phyloP scores from a whole-genome alignment of 345 rosid species.

The Acer yangbiense region DNA sequence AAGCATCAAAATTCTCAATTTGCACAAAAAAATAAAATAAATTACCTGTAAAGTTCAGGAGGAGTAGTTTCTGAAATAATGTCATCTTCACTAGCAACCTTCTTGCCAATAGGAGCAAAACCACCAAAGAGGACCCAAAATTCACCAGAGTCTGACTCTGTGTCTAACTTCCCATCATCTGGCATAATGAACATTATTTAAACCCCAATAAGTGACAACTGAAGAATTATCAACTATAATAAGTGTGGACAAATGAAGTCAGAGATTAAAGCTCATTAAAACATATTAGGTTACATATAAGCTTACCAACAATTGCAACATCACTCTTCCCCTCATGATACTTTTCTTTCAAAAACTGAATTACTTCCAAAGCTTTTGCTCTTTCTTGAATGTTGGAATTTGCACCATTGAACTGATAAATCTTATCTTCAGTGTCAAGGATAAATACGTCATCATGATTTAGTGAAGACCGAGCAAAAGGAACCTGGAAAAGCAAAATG shows the following conservation, averaged over 20 bases:
- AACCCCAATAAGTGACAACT: slow-evolving; percentile 22
- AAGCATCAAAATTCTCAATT: slow-evolving; percentile 13
- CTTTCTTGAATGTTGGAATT: slow-evolving; percentile 98
- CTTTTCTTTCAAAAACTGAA: slow-evolving; percentile 90
- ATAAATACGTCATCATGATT: slow-evolving; percentile 99
- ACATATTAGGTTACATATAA: slow-evolving; percentile 3
- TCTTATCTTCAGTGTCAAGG: slow-evolving; percentile 77
- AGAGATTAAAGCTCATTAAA: neutral
- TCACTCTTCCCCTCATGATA: slow-evolving; percentile 81
- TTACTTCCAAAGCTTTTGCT: slow-evolving; percentile 93
- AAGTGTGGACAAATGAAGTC: neutral
- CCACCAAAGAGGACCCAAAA: slow-evolving; percentile 97
- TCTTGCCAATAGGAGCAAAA: slow-evolving; percentile 94
- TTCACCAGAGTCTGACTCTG: slow-evolving; percentile 94
- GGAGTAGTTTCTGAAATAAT: slow-evolving; percentile 66
- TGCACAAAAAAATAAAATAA: slow-evolving; percentile 14
- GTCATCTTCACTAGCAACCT: slow-evolving; percentile 81
- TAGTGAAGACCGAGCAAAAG: slow-evolving; percentile 90
- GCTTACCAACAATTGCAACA: slow-evolving; percentile 87
- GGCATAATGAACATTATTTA: slow-evolving; percentile 29
- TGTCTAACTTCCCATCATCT: slow-evolving; percentile 94
- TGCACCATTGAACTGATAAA: slow-evolving; percentile 97
- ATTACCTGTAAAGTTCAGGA: slow-evolving; percentile 76
- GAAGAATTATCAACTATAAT: neutral
- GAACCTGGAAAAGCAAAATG: slow-evolving; percentile 59